Conservation (phyloP, 208 protist species). For the Trypanosomatidae sp. region DNA sequence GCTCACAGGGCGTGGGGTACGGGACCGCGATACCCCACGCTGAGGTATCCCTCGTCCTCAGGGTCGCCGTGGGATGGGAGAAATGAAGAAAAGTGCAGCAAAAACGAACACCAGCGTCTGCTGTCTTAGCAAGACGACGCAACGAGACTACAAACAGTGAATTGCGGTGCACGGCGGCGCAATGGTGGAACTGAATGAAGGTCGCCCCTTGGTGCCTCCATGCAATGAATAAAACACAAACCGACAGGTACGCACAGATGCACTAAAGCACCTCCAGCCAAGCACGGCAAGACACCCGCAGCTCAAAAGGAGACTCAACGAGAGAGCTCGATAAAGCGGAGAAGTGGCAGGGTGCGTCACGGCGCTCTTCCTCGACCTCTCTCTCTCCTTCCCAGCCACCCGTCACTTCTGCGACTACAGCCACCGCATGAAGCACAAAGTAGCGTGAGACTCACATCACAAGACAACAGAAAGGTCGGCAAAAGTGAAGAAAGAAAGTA, state of each 20-base stretch:
- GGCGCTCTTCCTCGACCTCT: background rate
- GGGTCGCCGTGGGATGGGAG: background rate
- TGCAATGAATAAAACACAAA: background rate
- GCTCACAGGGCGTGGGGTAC: background rate
- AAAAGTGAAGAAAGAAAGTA: background rate
- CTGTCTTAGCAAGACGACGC: background rate
- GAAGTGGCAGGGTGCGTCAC: background rate
- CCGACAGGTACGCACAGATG: background rate
- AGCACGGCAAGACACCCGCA: background rate
- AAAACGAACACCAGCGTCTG: background rate
- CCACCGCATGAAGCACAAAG: background rate
- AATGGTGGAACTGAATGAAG: background rate
- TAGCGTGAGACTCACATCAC: background rate
- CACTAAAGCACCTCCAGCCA: background rate
- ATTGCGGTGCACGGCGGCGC: background rate
- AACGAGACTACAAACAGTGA: background rate
- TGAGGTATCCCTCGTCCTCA: background rate
- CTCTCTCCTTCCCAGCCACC: background rate
- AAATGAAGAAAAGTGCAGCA: background rate
- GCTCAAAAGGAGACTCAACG: background rate
- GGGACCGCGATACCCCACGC: background rate
- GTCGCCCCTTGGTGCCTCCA: background rate
- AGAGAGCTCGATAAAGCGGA: background rate
- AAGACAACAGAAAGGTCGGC: background rate
- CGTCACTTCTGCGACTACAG: background rate